phyloP scores from a whole-genome alignment of 257 asterid genomes.

The Rauvolfia tetraphylla region DNA sequence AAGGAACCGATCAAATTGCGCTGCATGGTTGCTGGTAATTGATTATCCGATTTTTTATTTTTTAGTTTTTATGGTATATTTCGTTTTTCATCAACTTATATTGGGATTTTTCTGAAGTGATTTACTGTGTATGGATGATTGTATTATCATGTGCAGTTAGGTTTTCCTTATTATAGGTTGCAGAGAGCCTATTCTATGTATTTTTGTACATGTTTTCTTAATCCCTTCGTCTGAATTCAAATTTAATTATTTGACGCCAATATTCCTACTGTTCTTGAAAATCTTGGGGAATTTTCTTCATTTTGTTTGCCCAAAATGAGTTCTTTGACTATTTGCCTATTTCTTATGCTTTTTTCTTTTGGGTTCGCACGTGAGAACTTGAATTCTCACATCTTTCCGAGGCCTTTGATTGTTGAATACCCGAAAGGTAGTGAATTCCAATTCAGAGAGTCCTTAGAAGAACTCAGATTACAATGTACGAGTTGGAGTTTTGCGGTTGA shows the following conservation, averaged over 20 bases:
- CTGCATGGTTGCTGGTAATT: neutral
- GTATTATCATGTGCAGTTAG: neutral
- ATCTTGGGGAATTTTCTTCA: neutral
- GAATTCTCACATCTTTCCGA: conserved; percentile 14
- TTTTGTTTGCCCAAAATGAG: conserved; percentile 24
- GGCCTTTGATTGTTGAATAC: conserved; percentile 35
- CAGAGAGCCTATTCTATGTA: neutral
- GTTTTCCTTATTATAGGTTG: conserved; percentile 14
- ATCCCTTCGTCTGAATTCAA: neutral
- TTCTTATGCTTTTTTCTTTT: conserved; percentile 33
- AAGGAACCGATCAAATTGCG: neutral
- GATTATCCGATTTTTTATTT: neutral
- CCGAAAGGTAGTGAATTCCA: conserved; percentile 32
- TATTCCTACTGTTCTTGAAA: neutral
- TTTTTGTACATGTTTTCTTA: neutral
- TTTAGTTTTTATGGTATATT: neutral
- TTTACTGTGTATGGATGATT: neutral
- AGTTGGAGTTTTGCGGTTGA: conserved; percentile 88
- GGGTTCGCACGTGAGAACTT: conserved; percentile 23
- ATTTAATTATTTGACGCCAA: neutral
- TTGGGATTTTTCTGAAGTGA: neutral
- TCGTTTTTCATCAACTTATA: neutral
- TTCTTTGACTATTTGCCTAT: conserved; percentile 20
- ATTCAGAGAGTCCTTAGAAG: conserved; percentile 22
- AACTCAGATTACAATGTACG: conserved; percentile 43